Base-by-base conservation (phyloP, 2,329 filamentous ascomycete species). In the Pestalotiopsis sp. region DNA sequence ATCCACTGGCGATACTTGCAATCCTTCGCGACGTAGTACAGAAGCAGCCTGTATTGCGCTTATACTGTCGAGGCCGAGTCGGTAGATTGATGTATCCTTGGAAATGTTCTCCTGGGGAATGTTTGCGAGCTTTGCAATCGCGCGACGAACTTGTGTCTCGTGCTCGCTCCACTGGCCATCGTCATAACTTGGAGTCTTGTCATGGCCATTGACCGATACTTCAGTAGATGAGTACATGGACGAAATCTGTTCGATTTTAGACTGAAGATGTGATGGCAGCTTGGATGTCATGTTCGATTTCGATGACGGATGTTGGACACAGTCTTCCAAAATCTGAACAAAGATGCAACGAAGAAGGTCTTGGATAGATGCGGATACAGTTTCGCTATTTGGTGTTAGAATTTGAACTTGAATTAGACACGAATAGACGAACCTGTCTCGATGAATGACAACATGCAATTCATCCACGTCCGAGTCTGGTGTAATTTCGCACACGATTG, bases 11-110 rank as follows among this genome's bases (percentile, higher is more conserved):
- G 89, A 88, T 0, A 94, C 79, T 1, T 78, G 75, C 52, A 90
- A 82, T 0, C 90, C 90, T 20, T 85, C 75, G 52, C 84, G 86
- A 20, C 91, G 88, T 17, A 98, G 82, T 31, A 85, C 81, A 1
- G 88, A 86, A 0, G 94, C 93, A 11, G 97, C 84, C 75, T 97
- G 94, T 4, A 91, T 86, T 0, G 94, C 93, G 70, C 92, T 95
- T 75, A 98, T 96, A 77, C 95, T 98, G 79, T 98, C 95, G 3
- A 98, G 82, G 0, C 95, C 95, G n/a, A 97, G 87, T 68, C 92
- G 90, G 74, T 95, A 97, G 63, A 98, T 93, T 0, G 93, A 94
- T 0, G 90, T 93, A 11, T 86, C 77, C 13, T 84, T 85, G 3
- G 77, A 74, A 61, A 97, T 90, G 0, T 80, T 81, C 0, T 83